Evolutionary conservation across 768 basidiomycete species (phyloP).

Genomic region (Ephemerocybe angulata): DNA sequence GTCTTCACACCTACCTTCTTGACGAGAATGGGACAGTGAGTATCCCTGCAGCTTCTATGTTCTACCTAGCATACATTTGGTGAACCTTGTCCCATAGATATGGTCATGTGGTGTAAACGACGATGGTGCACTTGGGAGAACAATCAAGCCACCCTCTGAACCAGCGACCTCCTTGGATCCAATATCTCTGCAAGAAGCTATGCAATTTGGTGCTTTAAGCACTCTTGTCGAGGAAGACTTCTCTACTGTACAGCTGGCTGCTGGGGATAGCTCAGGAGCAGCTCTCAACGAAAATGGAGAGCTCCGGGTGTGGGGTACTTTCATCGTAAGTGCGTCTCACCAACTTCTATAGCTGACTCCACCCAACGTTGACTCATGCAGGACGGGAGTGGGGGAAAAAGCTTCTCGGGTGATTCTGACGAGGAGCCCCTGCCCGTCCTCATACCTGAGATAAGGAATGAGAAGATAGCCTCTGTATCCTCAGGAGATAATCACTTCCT

Average conservation of each 20-base stretch:
- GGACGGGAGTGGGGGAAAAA: conserved; percentile 1
- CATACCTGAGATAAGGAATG: neutral
- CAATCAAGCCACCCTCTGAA: neutral
- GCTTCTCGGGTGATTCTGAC: neutral
- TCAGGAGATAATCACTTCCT: conserved; percentile 5
- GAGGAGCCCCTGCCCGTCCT: neutral
- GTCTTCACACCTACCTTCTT: conserved; percentile 4
- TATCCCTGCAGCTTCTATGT: neutral
- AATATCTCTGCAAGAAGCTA: neutral
- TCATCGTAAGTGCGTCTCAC: neutral
- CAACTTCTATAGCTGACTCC: neutral
- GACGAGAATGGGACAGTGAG: conserved; percentile 6
- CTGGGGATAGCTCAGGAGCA: conserved; percentile 5
- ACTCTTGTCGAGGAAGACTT: conserved; percentile 6
- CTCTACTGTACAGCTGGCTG: neutral
- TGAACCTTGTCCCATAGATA: neutral
- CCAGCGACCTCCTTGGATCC: neutral
- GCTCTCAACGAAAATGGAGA: conserved; percentile 3
- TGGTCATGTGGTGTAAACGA: conserved; percentile 7
- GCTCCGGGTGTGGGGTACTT: conserved; percentile 6
- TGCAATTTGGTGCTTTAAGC: neutral
- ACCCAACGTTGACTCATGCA: neutral
- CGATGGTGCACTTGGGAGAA: conserved; percentile 3
- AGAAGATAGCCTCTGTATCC: neutral
- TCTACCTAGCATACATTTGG: neutral